A percentile compares a stretch with the other conserved stretches of the same genome.
These are phyloP conservation scores for Epichloe sylvatica DNA, from an alignment of 2,329 filamentous ascomycete species.

Conservation along the genomic window DNA sequence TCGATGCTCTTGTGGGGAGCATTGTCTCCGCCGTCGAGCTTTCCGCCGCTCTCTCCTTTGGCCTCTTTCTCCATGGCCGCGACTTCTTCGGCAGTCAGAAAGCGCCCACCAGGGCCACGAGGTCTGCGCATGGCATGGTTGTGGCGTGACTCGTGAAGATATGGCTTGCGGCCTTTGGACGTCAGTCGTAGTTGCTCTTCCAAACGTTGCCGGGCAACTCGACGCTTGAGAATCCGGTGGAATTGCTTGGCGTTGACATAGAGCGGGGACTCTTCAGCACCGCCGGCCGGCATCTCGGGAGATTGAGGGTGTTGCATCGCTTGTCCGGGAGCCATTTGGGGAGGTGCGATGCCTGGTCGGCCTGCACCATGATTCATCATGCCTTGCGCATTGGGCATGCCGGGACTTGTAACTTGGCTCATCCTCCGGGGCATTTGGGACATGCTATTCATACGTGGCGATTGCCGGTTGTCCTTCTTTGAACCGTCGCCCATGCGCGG, in stretches of 20 bases:
- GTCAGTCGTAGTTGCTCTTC: slow-evolving; percentile 87
- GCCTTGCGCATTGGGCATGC: slow-evolving; percentile 57
- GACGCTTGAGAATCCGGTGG: slow-evolving; percentile 86
- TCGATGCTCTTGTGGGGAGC: slow-evolving; percentile 13
- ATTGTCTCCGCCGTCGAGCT: slow-evolving; percentile 16
- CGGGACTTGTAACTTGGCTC: slow-evolving; percentile 65
- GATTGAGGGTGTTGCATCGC: slow-evolving; percentile 58
- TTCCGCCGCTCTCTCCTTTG: slow-evolving; percentile 26
- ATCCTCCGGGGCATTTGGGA: slow-evolving; percentile 52
- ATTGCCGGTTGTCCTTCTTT: slow-evolving; percentile 59
- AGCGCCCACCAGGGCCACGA: slow-evolving; percentile 83
- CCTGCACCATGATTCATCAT: slow-evolving; percentile 56
- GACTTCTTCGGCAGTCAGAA: slow-evolving; percentile 92
- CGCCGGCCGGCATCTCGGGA: slow-evolving; percentile 60
- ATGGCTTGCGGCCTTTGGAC: slow-evolving; percentile 90
- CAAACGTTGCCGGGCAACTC: slow-evolving; percentile 82
- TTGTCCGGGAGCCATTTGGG: slow-evolving; percentile 48
- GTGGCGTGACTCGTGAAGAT: slow-evolving; percentile 91
- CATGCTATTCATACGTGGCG: slow-evolving; percentile 57
- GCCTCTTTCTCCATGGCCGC: slow-evolving; percentile 64
- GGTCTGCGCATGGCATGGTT: slow-evolving; percentile 97
- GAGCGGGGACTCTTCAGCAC: slow-evolving; percentile 78
- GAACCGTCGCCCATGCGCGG: slow-evolving; percentile 66
- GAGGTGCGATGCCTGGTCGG: slow-evolving; percentile 38
- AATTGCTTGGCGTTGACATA: slow-evolving; percentile 99